Evolutionary conservation across 441 rosid species (phyloP), one percentile per base, ranked within the genome.

Genomic region (Erodium moschatum): DNA sequence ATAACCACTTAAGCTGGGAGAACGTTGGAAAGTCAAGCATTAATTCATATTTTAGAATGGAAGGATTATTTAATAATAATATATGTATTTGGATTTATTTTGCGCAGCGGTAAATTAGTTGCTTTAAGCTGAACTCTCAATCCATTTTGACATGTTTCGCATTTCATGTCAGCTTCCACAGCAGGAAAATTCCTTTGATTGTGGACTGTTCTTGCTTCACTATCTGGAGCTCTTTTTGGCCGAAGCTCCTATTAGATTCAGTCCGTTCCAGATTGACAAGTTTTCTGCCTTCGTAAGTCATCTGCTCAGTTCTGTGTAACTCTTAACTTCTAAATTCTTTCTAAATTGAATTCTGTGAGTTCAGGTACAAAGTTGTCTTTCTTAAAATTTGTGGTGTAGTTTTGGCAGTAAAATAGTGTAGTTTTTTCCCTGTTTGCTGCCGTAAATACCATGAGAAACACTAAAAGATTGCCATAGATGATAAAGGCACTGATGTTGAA

Each of bases 161-260:
- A n/a, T 29, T 67, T 72, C 71, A 65, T 65, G 78, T 75, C 88
- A 91, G 96, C 77, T 91, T 54, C 96, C 97, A 13, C 96, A 91
- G 75, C 96, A 89, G 81, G 84, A 78, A 77, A 91, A 91, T 81
- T 91, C 86, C 2, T 89, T 79, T 72, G 97, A 91, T 54, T 91
- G 96, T 66, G 97, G 97, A 71, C 85, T 91, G 56, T 91, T 91
- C 82, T 67, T 91, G 84, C 93, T 91, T 66, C 97, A 89, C 71
- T 91, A 86, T 74, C 66, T 77, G 75, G 97, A 91, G 69, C 85
- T 74, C 66, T 89, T 89, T 75, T 83, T 91, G 38, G 77, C 75
- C 68, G 84, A 83, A 80, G 93, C 82, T 74, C 89, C 90, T 74
- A 61, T 52, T 50, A 70, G 78, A 71, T 87, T 88, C 84, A 87